Evolutionary conservation across 768 basidiomycete genomes (phyloP), one percentile per base, ranked within the genome.

Genomic region (Lactarius akahatsu): DNA sequence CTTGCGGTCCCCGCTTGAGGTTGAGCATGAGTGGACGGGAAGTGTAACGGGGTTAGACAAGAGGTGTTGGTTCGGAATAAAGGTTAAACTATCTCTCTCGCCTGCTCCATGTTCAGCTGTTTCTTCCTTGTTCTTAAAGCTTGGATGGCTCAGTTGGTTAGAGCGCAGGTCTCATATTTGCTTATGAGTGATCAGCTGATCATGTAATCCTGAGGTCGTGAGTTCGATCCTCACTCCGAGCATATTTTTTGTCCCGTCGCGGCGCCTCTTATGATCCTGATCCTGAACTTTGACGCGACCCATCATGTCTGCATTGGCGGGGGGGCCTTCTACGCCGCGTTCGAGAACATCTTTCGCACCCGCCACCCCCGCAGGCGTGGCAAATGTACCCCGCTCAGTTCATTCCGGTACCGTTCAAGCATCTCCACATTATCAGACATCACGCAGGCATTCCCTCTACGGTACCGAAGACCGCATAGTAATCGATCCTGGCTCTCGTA

Each of bases 401-500:
- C 65, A 59, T 43, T 63, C 64, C 16, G 81, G 77, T 69, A 72
- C 78, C n/a, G 77, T 88, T 10, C 87, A 90, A 67, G 76, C 89
- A 2, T 92, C 93, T 20, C 93, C 92, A 0, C 91, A 94, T 71
- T 94, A 94, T 75, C 77, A 87, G 13, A 93, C 92, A 11, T 91
- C 91, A 1, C 82, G 94, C 56, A 82, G 94, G 62, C 96, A 98
- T 75, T 96, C 95, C 1, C 79, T 98, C 9, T 99, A 99, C 78
- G 97, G 97, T 32, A 94, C 92, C 8, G 97, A 99, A 74, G 97
- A 98, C 77, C 84, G 96, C 56, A 86, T 98, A 50, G 86, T 99
- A 64, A 90, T 99, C 69, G 97, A 99, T 76, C 90, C 95, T 28
- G 97, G 97, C 23, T 94, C 92, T 56, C 82, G 89, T 61, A 84